Base-by-base conservation (phyloP, 1,284 basidiomycete species). In the Puccinia brachypodii region DNA sequence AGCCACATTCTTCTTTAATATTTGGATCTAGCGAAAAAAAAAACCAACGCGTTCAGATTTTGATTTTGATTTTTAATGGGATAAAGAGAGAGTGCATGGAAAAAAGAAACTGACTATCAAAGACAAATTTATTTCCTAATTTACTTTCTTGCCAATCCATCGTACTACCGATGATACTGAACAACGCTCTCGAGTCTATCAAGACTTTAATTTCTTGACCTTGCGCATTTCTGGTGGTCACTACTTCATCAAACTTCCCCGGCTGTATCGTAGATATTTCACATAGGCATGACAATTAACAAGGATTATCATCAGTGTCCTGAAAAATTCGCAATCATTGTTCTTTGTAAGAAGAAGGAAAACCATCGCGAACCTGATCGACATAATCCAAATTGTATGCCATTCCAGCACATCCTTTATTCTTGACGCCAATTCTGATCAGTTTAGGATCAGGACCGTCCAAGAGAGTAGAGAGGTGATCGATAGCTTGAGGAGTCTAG, bases 381-480 rank as follows among this genome's bases (percentile, higher is more conserved):
- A 98, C 94, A 87, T 99, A 99, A 85, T 99, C 96, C 77, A 99
- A 90, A 87, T 99, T 94, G 88, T 99, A 99, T 38, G 94, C 92
- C 87, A 99, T 91, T 8, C 97, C 97, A 0, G 97, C 97, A 87
- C 97, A 99, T n/a, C 97, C 97, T 88, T 98, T 98, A 88, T 98
- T 97, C 85, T 93, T 91, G 68, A 99, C 95, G 44, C 95, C 94
- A 83, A 99, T 94, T 9, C 96, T 93, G 83, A 99, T 93, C 81
- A 97, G 90, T 85, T 95, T 94, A 0, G 96, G 95, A n/a, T 91
- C 91, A 31, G 94, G 93, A 22, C 92, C 91, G 56, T 89, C 89
- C 82, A 94, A 88, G 31, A 99, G 89, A 13, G 56, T 89, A 9
- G 88, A 90, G 58, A 98, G 89, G 40, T 93, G 91, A 14, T 88